These are phyloP conservation scores for Mentha longifolia DNA, from an alignment of 257 asterid genomes.

Conservation along the genomic window DNA sequence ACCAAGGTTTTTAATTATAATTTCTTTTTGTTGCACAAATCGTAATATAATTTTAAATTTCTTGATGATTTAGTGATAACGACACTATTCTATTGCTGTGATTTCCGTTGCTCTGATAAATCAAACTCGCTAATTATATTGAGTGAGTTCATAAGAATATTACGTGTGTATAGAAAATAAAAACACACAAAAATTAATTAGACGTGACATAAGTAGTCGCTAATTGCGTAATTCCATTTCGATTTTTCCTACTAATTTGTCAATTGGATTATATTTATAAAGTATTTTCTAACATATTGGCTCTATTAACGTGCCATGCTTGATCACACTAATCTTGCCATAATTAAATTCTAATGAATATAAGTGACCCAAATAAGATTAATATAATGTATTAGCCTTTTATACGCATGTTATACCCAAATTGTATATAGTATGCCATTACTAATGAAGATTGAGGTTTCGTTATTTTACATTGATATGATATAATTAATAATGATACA, in stretches of 20 bases:
- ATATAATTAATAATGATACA: no score
- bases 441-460: no score
- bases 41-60: conserved; percentile 12
- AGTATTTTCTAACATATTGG: not conserved
- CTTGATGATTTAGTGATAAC: conserved; percentile 31
- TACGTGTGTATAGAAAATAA: no score
- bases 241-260: not conserved
- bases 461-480: no score
- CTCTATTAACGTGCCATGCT: not conserved
- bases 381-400: no score
- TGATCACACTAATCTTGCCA: not conserved
- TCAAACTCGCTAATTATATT: not conserved
- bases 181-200: no score
- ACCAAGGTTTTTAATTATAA: not conserved
- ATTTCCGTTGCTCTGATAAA: not conserved
- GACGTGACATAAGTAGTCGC: no score
- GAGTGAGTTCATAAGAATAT: not conserved
- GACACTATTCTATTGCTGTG: not conserved
- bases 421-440: no score
- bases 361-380: no score
- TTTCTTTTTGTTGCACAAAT: not conserved
- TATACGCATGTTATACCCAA: no score
- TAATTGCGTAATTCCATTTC: no score
- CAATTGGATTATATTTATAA: not conserved
- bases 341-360: no score